Evolutionary conservation across 257 asterid species (phyloP), one percentile per base, ranked within the genome.

Genomic region (Solanum tacnaense): DNA sequence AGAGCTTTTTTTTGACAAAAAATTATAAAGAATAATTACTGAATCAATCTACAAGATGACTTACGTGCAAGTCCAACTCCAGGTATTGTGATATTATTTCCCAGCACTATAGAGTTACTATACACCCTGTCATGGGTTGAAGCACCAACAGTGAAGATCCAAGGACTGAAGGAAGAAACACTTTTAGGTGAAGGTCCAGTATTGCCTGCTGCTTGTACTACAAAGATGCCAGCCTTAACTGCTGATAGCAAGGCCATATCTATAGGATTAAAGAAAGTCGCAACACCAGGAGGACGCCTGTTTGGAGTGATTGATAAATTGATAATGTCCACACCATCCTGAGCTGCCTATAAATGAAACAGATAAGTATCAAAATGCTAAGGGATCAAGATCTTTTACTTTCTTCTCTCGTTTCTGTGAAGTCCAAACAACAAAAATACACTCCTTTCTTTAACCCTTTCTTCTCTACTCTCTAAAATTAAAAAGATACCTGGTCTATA

Each of bases 11-110:
- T 81, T 81, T 11, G 2, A 18, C 44, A 0, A 49, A 20, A 82
- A 49, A 32, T 82, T 31, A 27, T 27, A 49, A 10, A 49, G 44
- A 82, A 82, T 10, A 81, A 49, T 31, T 82, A 52, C 39, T 49
- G 0, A 82, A 82, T 82, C 29, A 52, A 38, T 31, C 62, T 73
- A 68, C 46, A 89, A 8, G 62, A 65, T 46, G 84, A 91, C 99
- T 95, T 94, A 97, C 99, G 93, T 71, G 99, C 99, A 73, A 97
- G 98, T 65, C 99, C 99, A 88, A 96, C 99, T 90, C 99, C 99
- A 6, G 93, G 62, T 75, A 97, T 92, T 68, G 99, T 95, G 88
- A 94, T 31, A 87, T 96, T 96, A 92, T 94, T 97, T 74, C 99
- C 99, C 11, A 97, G 98, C 88, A 91, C 84, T 85, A 97, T 91